Evolutionary conservation across 345 rosid genomes (phyloP).

Genomic region (Boechera retrofracta): DNA sequence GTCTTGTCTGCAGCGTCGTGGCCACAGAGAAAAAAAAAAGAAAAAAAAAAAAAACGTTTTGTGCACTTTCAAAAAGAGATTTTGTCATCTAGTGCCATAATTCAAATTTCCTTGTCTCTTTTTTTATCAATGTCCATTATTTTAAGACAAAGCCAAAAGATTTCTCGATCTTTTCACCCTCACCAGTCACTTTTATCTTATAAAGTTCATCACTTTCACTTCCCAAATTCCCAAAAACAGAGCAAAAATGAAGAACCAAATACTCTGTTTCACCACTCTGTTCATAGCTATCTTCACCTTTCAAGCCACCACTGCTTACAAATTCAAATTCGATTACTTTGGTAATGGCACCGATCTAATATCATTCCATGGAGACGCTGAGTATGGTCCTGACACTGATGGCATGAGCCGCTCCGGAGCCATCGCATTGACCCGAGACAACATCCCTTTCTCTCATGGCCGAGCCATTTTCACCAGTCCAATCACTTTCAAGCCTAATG

Average conservation of each 20-base stretch:
- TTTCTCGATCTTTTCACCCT: slow-evolving; percentile 26
- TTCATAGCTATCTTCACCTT: slow-evolving; percentile 17
- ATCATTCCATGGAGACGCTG: slow-evolving; percentile 38
- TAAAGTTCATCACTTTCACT: slow-evolving; percentile 30
- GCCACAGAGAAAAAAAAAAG: background rate
- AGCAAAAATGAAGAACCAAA: slow-evolving; percentile 30
- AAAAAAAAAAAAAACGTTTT: background rate
- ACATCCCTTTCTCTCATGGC: slow-evolving; percentile 38
- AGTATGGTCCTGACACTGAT: slow-evolving; percentile 17
- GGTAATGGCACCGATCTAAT: slow-evolving; percentile 22
- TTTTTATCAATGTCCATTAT: slow-evolving; percentile 4
- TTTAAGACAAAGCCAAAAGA: background rate
- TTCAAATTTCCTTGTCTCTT: background rate
- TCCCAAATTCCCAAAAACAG: background rate
- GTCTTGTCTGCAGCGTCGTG: background rate
- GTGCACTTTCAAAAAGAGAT: background rate
- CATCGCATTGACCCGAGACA: slow-evolving; percentile 16
- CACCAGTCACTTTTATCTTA: background rate
- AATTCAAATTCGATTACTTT: slow-evolving; percentile 37
- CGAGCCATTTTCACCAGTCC: slow-evolving; percentile 35
- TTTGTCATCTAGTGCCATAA: slow-evolving; percentile 24
- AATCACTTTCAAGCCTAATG: slow-evolving; percentile 33
- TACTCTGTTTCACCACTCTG: slow-evolving; percentile 21
- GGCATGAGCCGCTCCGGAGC: slow-evolving; percentile 32
- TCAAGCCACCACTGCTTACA: slow-evolving; percentile 23